A percentile compares a stretch with the other conserved stretches of the same genome.
phyloP scores from a whole-genome alignment of 78 protist genomes.

The Pigoraptor vietnamica region DNA sequence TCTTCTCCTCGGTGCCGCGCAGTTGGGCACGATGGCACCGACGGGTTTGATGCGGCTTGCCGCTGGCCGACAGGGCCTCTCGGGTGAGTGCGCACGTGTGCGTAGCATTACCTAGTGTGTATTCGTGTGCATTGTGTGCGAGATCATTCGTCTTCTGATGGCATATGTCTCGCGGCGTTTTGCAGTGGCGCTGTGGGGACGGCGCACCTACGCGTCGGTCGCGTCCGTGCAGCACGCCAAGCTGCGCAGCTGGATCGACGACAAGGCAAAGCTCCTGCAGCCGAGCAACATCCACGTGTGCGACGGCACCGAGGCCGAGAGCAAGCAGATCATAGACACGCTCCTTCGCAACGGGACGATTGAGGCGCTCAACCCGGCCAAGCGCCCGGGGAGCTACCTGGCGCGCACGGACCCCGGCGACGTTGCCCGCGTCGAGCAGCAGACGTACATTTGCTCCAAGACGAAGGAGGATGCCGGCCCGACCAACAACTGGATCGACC shows the following conservation, averaged over 20 bases:
- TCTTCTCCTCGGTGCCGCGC: background rate
- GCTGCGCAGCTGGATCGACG: constrained; percentile 44
- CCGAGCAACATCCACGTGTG: constrained; percentile 48
- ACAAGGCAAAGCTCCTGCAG: constrained; percentile 46
- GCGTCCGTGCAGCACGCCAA: constrained; percentile 1
- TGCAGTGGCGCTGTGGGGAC: background rate
- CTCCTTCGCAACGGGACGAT: constrained; percentile 45
- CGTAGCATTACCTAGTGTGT: background rate
- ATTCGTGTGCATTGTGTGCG: background rate
- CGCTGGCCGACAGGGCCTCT: background rate
- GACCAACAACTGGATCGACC: constrained; percentile 72
- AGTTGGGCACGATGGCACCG: background rate
- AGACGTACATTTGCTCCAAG: constrained; percentile 69
- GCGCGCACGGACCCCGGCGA: constrained; percentile 75
- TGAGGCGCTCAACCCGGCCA: constrained; percentile 36
- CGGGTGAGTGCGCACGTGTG: background rate
- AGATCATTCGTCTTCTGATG: background rate
- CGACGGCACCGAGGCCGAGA: constrained; percentile 69
- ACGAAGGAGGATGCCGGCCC: constrained; percentile 72
- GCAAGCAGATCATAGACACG: constrained; percentile 19
- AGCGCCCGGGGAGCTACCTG: constrained; percentile 64
- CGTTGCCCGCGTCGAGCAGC: constrained; percentile 57
- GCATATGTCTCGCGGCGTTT: background rate
- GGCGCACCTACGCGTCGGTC: background rate
- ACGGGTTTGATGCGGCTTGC: background rate